A percentile compares a stretch with the other conserved stretches of the same genome.
phyloP scores from a whole-genome alignment of 2,329 filamentous ascomycete genomes.

The Penicillium sp. region DNA sequence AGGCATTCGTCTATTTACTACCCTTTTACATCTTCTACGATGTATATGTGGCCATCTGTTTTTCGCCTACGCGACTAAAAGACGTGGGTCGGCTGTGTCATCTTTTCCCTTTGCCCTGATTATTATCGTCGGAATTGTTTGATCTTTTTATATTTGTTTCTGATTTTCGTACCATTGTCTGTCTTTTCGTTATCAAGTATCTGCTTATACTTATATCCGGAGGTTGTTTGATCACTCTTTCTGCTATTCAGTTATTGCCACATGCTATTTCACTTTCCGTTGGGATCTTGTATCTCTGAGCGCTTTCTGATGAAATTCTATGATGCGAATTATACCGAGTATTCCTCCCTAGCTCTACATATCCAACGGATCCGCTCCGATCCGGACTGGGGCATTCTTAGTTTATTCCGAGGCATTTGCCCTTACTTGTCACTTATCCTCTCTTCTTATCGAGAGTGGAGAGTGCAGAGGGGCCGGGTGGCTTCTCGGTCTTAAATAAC shows the following conservation, averaged over 20 bases:
- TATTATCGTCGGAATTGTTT: background rate
- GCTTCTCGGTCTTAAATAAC: background rate
- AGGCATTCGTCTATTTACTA: constrained; percentile 21
- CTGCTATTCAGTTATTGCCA: constrained; percentile 8
- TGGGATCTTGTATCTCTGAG: constrained; percentile 9
- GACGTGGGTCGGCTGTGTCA: constrained; percentile 25
- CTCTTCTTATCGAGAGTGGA: background rate
- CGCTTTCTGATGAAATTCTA: constrained; percentile 8
- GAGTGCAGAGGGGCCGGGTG: background rate
- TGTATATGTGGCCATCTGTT: constrained; percentile 8
- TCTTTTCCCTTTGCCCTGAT: constrained; percentile 3
- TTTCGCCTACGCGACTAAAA: constrained; percentile 18
- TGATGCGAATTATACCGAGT: background rate
- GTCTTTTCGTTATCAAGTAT: constrained; percentile 18
- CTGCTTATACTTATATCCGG: constrained; percentile 27
- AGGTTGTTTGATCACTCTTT: constrained; percentile 42
- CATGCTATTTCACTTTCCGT: constrained; percentile 4
- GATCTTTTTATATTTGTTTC: constrained; percentile 1
- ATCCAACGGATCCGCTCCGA: background rate
- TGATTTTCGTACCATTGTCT: constrained; percentile 10
- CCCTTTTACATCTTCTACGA: constrained; percentile 1
- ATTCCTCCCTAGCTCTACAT: background rate
- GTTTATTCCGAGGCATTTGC: background rate
- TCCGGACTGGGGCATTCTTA: background rate
- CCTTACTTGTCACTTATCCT: background rate